Base-by-base conservation (phyloP, 2,329 filamentous ascomycete species). In the Dothideomycetes sp. region DNA sequence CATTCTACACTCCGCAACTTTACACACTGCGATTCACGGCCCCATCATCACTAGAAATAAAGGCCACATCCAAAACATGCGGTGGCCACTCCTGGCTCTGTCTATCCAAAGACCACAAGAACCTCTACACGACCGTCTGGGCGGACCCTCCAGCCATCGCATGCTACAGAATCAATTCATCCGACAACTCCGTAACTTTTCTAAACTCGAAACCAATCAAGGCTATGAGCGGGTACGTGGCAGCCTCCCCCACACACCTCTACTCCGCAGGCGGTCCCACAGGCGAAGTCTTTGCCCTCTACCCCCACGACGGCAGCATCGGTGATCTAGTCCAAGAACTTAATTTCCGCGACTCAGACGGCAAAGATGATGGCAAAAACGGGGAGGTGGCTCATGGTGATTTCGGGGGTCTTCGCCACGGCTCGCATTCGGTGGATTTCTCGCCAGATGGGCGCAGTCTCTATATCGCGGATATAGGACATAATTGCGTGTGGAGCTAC, bases 101-200 rank as follows among this genome's bases (percentile, higher is more conserved):
- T 4, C 45, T 58, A 8, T 58, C 56, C 2, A 30, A 43, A n/a
- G 40, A 50, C 34, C 49, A 52, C 12, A 45, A 46, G 12, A 45
- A 44, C 36, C 48, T 60, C 37, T 60, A 59, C 45, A 49, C 49
- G 12, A 60, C 57, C n/a, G 55, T 54, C 15, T 60, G 57, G 57
- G 53, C 53, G n/a, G 45, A 50, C 17, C 50, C 52, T 2, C 56
- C 57, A 3, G 55, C 55, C 3, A 41, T 58, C 5, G 55, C 56
- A 4, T 42, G 50, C 19, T 60, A 60, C 47, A 42, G 41, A 4
- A 47, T 59, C 40, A 35, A 43, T 2, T 19, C 37, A 5, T 36
- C 38, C 4, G 49, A 51, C 38, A 43, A 49, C 5, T 42, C 53
- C 10, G 48, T 58, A 19, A 45, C 45, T 22, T 52, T 50, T 36